Conservation (phyloP, 345 rosid species). For the Moricandia arvensis region DNA sequence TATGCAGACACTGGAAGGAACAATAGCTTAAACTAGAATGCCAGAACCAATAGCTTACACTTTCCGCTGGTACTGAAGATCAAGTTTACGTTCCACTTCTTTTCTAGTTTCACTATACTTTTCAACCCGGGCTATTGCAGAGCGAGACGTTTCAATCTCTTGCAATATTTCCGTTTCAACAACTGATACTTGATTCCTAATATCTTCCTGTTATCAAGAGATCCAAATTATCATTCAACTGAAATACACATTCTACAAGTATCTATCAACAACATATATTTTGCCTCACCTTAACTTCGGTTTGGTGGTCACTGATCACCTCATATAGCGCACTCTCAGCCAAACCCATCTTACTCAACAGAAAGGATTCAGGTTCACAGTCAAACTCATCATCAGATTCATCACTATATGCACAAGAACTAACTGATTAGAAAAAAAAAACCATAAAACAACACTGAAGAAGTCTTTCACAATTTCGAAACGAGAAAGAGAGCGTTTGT, state of each 20-base stretch:
- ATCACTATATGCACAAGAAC: constrained; percentile 38
- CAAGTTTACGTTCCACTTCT: constrained; percentile 71
- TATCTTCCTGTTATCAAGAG: constrained; percentile 58
- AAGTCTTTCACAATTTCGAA: background rate
- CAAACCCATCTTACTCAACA: constrained; percentile 55
- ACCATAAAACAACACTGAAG: background rate
- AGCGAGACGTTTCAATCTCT: constrained; percentile 48
- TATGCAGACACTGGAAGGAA: background rate
- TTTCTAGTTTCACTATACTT: constrained; percentile 62
- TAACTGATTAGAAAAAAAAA: background rate
- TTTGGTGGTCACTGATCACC: constrained; percentile 7
- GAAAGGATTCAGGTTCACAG: constrained; percentile 41
- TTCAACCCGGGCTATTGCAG: constrained; percentile 55
- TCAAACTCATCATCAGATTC: constrained; percentile 55
- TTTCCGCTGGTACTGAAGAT: constrained; percentile 76
- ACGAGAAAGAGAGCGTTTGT: background rate
- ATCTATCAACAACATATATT: background rate
- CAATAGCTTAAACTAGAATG: too few species aligned
- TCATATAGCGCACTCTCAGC: constrained; percentile 37
- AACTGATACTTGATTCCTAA: constrained; percentile 59
- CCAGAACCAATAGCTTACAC: constrained; percentile 58
- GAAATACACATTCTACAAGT: background rate
- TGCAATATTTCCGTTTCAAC: constrained; percentile 54
- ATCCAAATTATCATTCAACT: background rate
- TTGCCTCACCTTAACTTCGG: constrained; percentile 44